Evolutionary conservation across 257 asterid species (phyloP).

Genomic region (Solanum clarkiae): DNA sequence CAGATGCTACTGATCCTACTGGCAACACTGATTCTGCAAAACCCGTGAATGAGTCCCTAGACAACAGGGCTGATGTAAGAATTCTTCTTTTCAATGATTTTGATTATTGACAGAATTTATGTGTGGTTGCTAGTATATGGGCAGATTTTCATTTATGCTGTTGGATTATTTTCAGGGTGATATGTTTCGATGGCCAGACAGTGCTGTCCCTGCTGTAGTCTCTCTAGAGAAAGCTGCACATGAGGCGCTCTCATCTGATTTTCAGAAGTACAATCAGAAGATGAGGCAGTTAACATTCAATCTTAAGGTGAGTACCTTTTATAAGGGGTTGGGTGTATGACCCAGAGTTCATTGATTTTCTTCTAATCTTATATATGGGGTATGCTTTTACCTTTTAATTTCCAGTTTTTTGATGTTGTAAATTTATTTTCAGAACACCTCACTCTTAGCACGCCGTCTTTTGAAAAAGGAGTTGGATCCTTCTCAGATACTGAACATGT

Average conservation of each 20-base stretch:
- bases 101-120: background rate
- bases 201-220: conserved; percentile 43
- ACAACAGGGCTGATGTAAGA: conserved; percentile 25
- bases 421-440: conserved; percentile 31
- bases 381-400: background rate
- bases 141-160: background rate
- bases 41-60: conserved; percentile 18
- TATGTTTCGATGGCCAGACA: conserved; percentile 50
- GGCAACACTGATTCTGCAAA: conserved; percentile 7
- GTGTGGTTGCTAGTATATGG: background rate
- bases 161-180: conserved; percentile 25
- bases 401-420: conserved; percentile 1
- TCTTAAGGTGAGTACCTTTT: conserved; percentile 42
- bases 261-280: conserved; percentile 69
- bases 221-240: conserved; percentile 74
- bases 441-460: conserved; percentile 47
- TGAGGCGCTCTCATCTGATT: conserved; percentile 38
- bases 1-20: conserved; percentile 7
- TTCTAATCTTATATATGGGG: background rate
- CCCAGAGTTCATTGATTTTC: background rate
- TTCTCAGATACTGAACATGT: conserved; percentile 53
- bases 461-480: conserved; percentile 73
- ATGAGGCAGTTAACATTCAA: conserved; percentile 58
- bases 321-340: background rate
- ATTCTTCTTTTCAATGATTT: background rate